Evolutionary conservation across 2,329 filamentous ascomycete species (phyloP).

Genomic region (Beauveria asiatica): DNA sequence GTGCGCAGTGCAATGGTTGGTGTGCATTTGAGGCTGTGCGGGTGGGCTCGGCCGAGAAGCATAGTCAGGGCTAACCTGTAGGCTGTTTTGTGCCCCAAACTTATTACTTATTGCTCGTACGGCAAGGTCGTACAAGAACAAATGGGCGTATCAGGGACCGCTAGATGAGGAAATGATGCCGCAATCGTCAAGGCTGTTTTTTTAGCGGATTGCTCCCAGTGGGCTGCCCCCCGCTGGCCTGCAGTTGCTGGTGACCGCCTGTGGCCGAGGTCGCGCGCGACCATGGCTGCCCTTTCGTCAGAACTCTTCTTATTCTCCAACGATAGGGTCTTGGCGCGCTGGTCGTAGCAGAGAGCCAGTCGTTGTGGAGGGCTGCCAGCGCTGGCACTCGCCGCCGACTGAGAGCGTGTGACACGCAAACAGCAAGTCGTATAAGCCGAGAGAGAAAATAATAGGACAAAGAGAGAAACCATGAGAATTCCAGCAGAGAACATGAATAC

Average conservation of each 20-base stretch:
- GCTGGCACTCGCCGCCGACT: conserved; percentile 2
- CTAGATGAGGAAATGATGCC: not conserved
- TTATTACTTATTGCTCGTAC: not conserved
- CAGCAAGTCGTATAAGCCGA: not conserved
- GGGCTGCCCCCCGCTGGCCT: not conserved
- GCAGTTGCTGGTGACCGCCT: not conserved
- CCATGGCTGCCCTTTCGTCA: not conserved
- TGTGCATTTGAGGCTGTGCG: conserved; percentile 5
- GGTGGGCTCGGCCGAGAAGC: conserved; percentile 8
- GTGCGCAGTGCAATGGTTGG: not conserved
- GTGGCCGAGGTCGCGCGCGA: not conserved
- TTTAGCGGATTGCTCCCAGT: not conserved
- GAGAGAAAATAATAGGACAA: not conserved
- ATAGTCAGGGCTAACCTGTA: not conserved
- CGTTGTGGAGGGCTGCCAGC: not conserved
- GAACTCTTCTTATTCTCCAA: not conserved
- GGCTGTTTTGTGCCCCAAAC: conserved; percentile 1
- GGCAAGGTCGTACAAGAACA: not conserved
- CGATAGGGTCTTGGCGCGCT: no score
- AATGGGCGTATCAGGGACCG: no score
- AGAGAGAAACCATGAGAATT: not conserved
- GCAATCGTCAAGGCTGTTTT: not conserved
- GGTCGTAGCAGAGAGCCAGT: no score
- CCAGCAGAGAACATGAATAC: not conserved
- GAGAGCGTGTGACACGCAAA: not conserved